Evolutionary conservation across 1,284 basidiomycete genomes (phyloP).

Genomic region (Stygiomarasmius scandens): DNA sequence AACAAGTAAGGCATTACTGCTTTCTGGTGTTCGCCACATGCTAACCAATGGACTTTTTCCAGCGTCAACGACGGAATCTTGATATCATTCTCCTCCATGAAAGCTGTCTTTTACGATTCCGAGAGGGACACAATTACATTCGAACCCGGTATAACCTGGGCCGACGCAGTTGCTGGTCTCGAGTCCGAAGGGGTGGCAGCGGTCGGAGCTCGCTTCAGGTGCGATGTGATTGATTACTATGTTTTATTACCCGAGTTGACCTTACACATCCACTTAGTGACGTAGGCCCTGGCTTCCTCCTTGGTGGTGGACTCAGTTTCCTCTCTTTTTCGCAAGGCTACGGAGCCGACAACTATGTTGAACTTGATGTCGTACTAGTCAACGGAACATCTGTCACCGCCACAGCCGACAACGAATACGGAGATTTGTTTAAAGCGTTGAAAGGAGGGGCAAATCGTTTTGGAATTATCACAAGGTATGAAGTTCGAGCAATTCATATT

Average conservation of each 20-base stretch:
- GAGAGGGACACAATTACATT: conserved; percentile 35
- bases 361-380: conserved; percentile 35
- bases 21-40: not conserved
- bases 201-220: conserved; percentile 38
- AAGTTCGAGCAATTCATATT: conserved; percentile 36
- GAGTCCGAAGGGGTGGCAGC: conserved; percentile 37
- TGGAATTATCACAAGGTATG: conserved; percentile 43
- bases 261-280: not conserved
- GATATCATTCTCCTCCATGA: conserved; percentile 39
- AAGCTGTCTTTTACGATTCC: conserved; percentile 34
- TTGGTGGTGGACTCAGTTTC: conserved; percentile 23
- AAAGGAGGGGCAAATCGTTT: conserved; percentile 46
- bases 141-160: conserved; percentile 41
- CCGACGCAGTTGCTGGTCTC: conserved; percentile 33
- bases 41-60: no score
- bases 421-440: conserved; percentile 42
- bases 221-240: conserved; percentile 5
- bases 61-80: conserved; percentile 38
- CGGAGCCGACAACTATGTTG: conserved; percentile 17
- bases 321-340: conserved; percentile 20
- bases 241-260: not conserved
- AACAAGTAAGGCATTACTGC: conserved; percentile 34
- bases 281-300: conserved; percentile 21
- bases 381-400: conserved; percentile 40
- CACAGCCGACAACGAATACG: conserved; percentile 36